Evolutionary conservation across 805 yeast species (phyloP), one percentile per base, ranked within the genome.

Genomic region (Candida ficus): DNA sequence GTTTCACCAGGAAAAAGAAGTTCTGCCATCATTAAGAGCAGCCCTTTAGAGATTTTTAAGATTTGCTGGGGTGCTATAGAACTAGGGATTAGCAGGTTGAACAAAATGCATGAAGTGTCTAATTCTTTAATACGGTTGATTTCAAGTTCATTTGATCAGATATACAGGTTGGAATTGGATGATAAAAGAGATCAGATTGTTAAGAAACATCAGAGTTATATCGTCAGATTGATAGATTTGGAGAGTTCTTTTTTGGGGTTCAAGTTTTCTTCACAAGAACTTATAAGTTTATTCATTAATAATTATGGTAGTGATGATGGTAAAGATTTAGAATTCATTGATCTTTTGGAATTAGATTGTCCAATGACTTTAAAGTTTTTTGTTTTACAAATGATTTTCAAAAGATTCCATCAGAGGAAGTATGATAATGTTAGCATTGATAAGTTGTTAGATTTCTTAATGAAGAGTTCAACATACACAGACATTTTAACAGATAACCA

Each of bases 51-150:
- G 13, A 42, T 47, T 10, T 44, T 33, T 18, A 46, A 43, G 22
- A 43, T 55, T 20, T 56, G 61, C 33, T 27, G 30, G 10, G 40
- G 39, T 22, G 53, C 58, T 4, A 46, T 56, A 21, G 56, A 54
- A 2, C 45, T 54, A 20, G 50, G 47, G 3, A n/a, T 52, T 4
- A 33, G 38, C 14, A 45, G 48, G 12, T 25, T 51, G 11, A 32
- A 42, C 5, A 33, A 38, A 7, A 30, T 47, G n/a, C 44, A 29
- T 46, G 21, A 48, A 34, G 29, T 39, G 46, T n/a, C 35, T 37
- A 12, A 36, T 2, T 33, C 53, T 3, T 42, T 50, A 19, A 23
- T 55, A 36, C 47, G 43, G 29, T 44, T 56, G 29, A 43, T 52
- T 0, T 53, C 58, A 3, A 45, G 47, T 2, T 44, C 56, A 12